These are phyloP conservation scores for Ophiostoma sp. DNA, from an alignment of 2,329 filamentous ascomycete species.

Conservation along the genomic window DNA sequence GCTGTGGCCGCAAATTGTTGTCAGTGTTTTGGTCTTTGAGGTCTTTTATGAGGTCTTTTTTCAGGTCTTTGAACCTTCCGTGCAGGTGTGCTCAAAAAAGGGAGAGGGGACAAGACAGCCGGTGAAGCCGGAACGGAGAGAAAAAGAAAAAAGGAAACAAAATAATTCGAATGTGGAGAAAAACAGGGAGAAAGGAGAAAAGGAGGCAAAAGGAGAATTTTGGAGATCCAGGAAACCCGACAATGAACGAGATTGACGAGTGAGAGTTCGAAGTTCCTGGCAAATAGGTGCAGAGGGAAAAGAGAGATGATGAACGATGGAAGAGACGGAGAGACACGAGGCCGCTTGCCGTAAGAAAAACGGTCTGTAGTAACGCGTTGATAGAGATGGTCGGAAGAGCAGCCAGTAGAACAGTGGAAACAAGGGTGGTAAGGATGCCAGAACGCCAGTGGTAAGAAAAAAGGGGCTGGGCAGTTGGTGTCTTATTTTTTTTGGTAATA, in stretches of 20 bases:
- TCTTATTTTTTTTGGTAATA: constrained; percentile 21
- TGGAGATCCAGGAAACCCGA: neutral
- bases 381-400: neutral
- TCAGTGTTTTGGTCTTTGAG: constrained; percentile 1
- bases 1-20: constrained; percentile 16
- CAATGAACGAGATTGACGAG: constrained; percentile 1
- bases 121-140: neutral
- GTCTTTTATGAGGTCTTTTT: neutral
- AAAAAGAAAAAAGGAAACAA: neutral
- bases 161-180: neutral
- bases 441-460: constrained; percentile 4
- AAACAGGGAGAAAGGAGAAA: neutral
- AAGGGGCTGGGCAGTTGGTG: constrained; percentile 20
- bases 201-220: neutral
- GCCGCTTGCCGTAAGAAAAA: constrained; percentile 9
- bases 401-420: neutral
- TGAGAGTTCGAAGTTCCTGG: neutral
- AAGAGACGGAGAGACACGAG: constrained; percentile 6
- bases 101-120: neutral
- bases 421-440: constrained; percentile 1
- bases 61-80: neutral
- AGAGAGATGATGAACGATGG: neutral
- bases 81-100: neutral
- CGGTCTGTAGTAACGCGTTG: neutral
- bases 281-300: neutral